These are phyloP conservation scores for Alternaria gansuensis DNA, from an alignment of 2,329 filamentous ascomycete genomes.

Conservation along the genomic window DNA sequence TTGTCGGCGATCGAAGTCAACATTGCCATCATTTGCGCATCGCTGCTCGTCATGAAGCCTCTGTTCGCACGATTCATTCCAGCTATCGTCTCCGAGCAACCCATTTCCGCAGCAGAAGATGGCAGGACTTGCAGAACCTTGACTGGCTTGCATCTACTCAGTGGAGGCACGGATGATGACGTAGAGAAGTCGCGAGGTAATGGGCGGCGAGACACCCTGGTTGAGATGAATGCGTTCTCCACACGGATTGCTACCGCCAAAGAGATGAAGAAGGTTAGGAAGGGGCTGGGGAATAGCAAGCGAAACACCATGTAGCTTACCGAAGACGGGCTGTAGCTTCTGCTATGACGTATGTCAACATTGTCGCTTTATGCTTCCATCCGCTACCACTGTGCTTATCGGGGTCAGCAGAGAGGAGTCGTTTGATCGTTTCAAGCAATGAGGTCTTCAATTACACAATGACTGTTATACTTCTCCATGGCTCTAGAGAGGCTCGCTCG, in stretches of 20 bases:
- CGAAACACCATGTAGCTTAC: constrained; percentile 12
- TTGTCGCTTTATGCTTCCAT: background rate
- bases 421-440: background rate
- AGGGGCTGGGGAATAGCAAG: constrained; percentile 1
- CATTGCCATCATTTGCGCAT: constrained; percentile 57
- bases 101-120: constrained; percentile 29
- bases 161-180: constrained; percentile 15
- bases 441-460: background rate
- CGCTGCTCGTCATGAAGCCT: constrained; percentile 56
- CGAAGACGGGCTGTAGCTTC: constrained; percentile 14
- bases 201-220: constrained; percentile 22
- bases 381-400: background rate
- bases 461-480: background rate
- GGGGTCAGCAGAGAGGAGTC: background rate
- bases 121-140: constrained; percentile 19
- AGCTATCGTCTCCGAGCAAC: constrained; percentile 33
- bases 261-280: constrained; percentile 1
- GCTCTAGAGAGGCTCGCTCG: constrained; percentile 1
- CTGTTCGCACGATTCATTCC: constrained; percentile 51
- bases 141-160: constrained; percentile 26
- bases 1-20: constrained; percentile 57
- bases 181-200: constrained; percentile 14
- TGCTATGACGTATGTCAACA: constrained; percentile 29
- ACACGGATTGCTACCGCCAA: background rate
- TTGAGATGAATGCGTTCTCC: constrained; percentile 3